Conservation (phyloP, 2,329 filamentous ascomycete genomes). For the Domatiomyces catenatus region DNA sequence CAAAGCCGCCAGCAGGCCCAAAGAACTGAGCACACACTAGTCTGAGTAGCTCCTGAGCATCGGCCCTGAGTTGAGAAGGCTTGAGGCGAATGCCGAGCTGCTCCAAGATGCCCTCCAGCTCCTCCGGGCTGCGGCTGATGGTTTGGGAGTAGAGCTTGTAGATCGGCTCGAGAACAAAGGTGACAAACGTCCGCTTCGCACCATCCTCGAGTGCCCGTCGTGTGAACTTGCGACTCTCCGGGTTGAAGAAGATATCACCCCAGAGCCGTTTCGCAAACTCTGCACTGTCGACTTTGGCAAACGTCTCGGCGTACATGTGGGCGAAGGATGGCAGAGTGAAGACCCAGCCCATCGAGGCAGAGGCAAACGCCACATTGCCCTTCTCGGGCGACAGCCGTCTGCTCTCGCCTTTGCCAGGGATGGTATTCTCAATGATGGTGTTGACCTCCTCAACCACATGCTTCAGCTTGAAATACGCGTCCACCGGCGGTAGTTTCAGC, state of each 20-base stretch:
- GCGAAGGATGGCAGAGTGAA: constrained; percentile 90
- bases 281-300: constrained; percentile 61
- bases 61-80: constrained; percentile 77
- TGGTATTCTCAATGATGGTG: constrained; percentile 75
- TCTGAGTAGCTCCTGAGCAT: constrained; percentile 76
- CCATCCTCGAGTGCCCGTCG: constrained; percentile 69
- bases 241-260: constrained; percentile 96
- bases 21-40: constrained; percentile 93
- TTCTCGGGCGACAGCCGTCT: constrained; percentile 83
- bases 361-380: constrained; percentile 95
- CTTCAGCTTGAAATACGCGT: constrained; percentile 98
- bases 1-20: constrained; percentile 72
- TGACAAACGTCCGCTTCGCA: constrained; percentile 74
- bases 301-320: constrained; percentile 87
- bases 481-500: constrained; percentile 79
- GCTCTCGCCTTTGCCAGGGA: constrained; percentile 64
- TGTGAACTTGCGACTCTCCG: constrained; percentile 76
- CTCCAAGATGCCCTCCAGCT: constrained; percentile 63
- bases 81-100: constrained; percentile 74
- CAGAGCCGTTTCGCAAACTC: constrained; percentile 79
- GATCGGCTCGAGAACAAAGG: constrained; percentile 89
- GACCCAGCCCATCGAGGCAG: constrained; percentile 87
- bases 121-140: constrained; percentile 74
- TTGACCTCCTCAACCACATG: constrained; percentile 98
- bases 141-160: constrained; percentile 97